Conservation (phyloP, 2,329 filamentous ascomycete species). For the Aspergillus uvarum region DNA sequence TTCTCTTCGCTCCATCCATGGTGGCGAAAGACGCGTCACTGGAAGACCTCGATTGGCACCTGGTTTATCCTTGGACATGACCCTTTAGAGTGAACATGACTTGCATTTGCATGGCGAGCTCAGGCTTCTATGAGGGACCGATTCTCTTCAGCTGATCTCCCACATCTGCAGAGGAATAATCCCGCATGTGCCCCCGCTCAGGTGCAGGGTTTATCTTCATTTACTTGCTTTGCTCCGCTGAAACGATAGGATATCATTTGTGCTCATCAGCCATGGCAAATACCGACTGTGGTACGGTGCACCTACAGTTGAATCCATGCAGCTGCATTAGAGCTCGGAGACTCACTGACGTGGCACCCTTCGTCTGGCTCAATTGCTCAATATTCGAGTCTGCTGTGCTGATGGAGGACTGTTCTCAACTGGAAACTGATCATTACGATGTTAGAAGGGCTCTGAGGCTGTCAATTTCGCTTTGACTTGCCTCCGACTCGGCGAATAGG, state of each 20-base stretch:
- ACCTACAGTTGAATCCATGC: slow-evolving; percentile 38
- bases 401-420: slow-evolving; percentile 24
- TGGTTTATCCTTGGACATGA: slow-evolving; percentile 17
- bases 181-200: slow-evolving; percentile 38
- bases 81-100: slow-evolving; percentile 15
- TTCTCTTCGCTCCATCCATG: slow-evolving; percentile 17
- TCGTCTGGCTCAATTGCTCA: slow-evolving; percentile 33
- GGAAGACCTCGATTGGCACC: slow-evolving; percentile 33
- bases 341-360: slow-evolving; percentile 44
- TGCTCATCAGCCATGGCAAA: slow-evolving; percentile 33
- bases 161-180: slow-evolving; percentile 41
- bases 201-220: slow-evolving; percentile 37
- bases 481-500: slow-evolving; percentile 16
- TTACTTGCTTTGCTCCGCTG: slow-evolving; percentile 25
- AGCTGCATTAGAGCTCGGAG: slow-evolving; percentile 40
- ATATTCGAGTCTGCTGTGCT: slow-evolving; percentile 27
- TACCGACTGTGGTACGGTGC: slow-evolving; percentile 36
- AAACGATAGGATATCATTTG: slow-evolving; percentile 35
- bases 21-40: slow-evolving; percentile 36
- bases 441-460: slow-evolving; percentile 13
- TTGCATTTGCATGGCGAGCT: slow-evolving; percentile 22
- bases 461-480: slow-evolving; percentile 11
- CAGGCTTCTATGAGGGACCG: slow-evolving; percentile 23
- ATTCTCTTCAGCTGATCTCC: slow-evolving; percentile 45
- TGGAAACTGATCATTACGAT: slow-evolving; percentile 23